Percentiles rank a stretch among this genome's conserved stretches.
These are phyloP conservation scores for Rhizomucor pusillus DNA, from an alignment of 371 early-diverging fungal genomes.

Conservation along the genomic window DNA sequence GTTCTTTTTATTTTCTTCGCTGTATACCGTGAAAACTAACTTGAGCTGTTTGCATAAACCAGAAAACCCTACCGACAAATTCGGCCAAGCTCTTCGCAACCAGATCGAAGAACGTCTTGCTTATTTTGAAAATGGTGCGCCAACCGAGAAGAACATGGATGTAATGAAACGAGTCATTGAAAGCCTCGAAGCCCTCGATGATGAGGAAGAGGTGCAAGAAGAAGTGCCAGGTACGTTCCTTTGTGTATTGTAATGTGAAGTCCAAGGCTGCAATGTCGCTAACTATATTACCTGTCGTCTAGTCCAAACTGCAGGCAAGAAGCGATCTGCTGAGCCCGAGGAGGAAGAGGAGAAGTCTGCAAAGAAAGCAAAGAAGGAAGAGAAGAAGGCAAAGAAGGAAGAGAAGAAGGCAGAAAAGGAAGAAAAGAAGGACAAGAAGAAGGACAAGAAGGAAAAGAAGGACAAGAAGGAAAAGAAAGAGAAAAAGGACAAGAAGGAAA, in stretches of 20 bases:
- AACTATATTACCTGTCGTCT: background rate
- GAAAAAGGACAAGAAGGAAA: constrained; percentile 50
- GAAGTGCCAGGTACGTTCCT: too few relatives aligned
- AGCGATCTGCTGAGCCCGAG: constrained; percentile 33
- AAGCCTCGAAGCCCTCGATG: constrained; percentile 39
- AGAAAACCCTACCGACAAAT: constrained; percentile 80
- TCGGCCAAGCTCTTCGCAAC: constrained; percentile 93
- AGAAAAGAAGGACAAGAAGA: constrained; percentile 46
- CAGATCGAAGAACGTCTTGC: constrained; percentile 96
- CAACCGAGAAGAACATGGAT: constrained; percentile 90
- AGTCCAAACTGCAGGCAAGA: constrained; percentile 18
- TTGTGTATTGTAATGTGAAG: too few relatives aligned
- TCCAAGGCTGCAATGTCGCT: background rate
- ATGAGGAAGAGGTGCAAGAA: constrained; percentile 30
- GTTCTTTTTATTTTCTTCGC: too few relatives aligned
- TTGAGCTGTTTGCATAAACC: too few relatives aligned
- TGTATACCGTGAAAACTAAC: too few relatives aligned
- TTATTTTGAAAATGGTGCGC: constrained; percentile 89
- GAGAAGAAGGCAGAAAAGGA: constrained; percentile 7
- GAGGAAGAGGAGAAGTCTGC: constrained; percentile 33
- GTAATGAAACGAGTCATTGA: constrained; percentile 91
- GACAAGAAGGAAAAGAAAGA: constrained; percentile 56
- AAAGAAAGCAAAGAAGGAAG: constrained; percentile 12
- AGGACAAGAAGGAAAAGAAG: constrained; percentile 53
- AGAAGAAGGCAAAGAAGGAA: constrained; percentile 2